A percentile compares a stretch with the other conserved stretches of the same genome.
These are phyloP conservation scores for Pythium insidiosum DNA, from an alignment of 352 stramenopile genomes.

Conservation along the genomic window DNA sequence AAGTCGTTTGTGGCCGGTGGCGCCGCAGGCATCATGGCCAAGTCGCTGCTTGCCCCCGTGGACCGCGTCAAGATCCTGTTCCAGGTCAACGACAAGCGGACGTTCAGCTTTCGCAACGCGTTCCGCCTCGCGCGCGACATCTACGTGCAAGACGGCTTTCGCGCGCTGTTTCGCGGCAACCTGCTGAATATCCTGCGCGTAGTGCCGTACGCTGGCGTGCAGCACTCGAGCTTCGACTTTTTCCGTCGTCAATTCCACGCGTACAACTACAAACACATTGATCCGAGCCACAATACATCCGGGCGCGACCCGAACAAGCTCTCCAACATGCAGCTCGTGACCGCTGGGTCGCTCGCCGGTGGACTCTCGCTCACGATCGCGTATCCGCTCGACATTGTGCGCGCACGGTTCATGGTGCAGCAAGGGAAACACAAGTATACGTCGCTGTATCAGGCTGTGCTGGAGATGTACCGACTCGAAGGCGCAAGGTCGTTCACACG, in stretches of 20 bases:
- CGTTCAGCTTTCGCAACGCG: slow-evolving; percentile 73
- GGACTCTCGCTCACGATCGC: slow-evolving; percentile 62
- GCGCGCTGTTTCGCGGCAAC: slow-evolving; percentile 63
- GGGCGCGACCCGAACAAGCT: slow-evolving; percentile 44
- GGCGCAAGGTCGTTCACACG: slow-evolving; percentile 58
- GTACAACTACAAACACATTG: slow-evolving; percentile 56
- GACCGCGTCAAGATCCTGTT: slow-evolving; percentile 86
- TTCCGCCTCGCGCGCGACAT: slow-evolving; percentile 49
- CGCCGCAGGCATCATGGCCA: slow-evolving; percentile 63
- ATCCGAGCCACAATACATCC: slow-evolving; percentile 7
- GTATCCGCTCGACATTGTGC: slow-evolving; percentile 79
- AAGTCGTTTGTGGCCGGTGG: slow-evolving; percentile 80
- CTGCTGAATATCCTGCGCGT: slow-evolving; percentile 76
- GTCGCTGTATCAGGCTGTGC: slow-evolving; percentile 58
- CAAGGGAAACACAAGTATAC: slow-evolving; percentile 71
- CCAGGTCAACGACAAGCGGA: slow-evolving; percentile 64
- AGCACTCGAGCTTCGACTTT: slow-evolving; percentile 82
- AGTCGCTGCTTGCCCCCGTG: slow-evolving; percentile 62
- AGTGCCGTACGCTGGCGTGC: slow-evolving; percentile 67
- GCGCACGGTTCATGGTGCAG: slow-evolving; percentile 82
- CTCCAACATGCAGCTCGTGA: slow-evolving; percentile 67
- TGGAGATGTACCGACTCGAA: slow-evolving; percentile 71
- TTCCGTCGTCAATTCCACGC: slow-evolving; percentile 74
- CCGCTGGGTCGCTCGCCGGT: slow-evolving; percentile 61
- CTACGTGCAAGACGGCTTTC: slow-evolving; percentile 61